Evolutionary conservation across 2,329 filamentous ascomycete genomes (phyloP).

Genomic region (Phialophora expanda): DNA sequence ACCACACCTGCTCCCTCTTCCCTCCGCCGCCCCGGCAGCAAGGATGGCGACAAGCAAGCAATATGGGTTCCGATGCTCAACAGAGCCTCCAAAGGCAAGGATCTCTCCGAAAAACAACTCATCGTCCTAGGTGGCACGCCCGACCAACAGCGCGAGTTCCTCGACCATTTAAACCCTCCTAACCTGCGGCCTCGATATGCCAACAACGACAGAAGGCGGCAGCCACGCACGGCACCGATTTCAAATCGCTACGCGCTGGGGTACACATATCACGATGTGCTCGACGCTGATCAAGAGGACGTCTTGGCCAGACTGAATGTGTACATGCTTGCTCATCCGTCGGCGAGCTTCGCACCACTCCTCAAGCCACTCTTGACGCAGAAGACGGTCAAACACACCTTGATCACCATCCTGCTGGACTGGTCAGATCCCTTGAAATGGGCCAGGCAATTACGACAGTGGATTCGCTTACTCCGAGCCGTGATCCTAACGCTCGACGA

Average conservation of each 20-base stretch:
- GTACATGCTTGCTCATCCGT: slow-evolving; percentile 85
- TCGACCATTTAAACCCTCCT: slow-evolving; percentile 62
- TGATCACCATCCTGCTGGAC: slow-evolving; percentile 89
- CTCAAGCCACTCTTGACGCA: slow-evolving; percentile 83
- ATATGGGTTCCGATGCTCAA: slow-evolving; percentile 95
- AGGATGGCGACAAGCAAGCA: slow-evolving; percentile 75
- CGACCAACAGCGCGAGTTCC: slow-evolving; percentile 82
- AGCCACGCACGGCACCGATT: slow-evolving; percentile 71
- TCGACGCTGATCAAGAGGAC: slow-evolving; percentile 96
- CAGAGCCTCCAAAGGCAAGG: slow-evolving; percentile 85
- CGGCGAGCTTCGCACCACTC: slow-evolving; percentile 79
- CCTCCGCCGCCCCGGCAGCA: slow-evolving; percentile 52
- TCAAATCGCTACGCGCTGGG: slow-evolving; percentile 91
- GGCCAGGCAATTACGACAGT: slow-evolving; percentile 85
- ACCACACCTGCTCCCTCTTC: slow-evolving; percentile 39
- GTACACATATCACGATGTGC: slow-evolving; percentile 93
- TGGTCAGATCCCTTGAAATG: slow-evolving; percentile 95
- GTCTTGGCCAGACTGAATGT: slow-evolving; percentile 86
- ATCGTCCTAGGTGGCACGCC: slow-evolving; percentile 85
- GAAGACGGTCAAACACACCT: slow-evolving; percentile 80
- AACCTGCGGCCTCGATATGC: slow-evolving; percentile 50
- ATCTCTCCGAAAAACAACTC: slow-evolving; percentile 88
- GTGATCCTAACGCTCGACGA: slow-evolving; percentile 75
- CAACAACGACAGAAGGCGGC: slow-evolving; percentile 57
- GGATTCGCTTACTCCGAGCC: slow-evolving; percentile 81